Conservation (phyloP, 495 filamentous ascomycete species). For the Staphylotrichum longicolle region DNA sequence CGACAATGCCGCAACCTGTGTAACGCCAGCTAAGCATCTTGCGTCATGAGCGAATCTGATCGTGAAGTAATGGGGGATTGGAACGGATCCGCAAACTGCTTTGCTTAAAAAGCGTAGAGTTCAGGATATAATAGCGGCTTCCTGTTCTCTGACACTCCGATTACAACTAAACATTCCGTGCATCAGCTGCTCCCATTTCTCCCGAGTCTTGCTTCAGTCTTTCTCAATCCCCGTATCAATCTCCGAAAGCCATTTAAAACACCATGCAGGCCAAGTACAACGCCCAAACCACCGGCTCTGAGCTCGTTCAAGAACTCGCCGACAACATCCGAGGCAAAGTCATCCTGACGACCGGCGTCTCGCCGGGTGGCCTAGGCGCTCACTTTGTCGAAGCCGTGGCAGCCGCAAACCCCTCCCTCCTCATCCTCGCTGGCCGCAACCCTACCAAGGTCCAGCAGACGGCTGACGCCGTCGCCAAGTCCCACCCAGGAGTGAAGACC, state of each 20-base stretch:
- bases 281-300: slow-evolving; percentile 18
- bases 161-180: too few relatives aligned
- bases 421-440: slow-evolving; percentile 51
- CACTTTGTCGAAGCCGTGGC: slow-evolving; percentile 41
- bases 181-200: too few relatives aligned
- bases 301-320: slow-evolving; percentile 20
- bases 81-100: too few relatives aligned
- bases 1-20: too few relatives aligned
- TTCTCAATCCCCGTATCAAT: too few relatives aligned
- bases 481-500: slow-evolving; percentile 22
- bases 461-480: slow-evolving; percentile 25
- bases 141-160: too few relatives aligned
- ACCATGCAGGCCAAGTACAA: slow-evolving; percentile 26
- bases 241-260: background rate
- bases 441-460: slow-evolving; percentile 40
- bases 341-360: slow-evolving; percentile 47
- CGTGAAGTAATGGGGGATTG: too few relatives aligned
- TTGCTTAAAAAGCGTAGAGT: too few relatives aligned
- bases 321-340: slow-evolving; percentile 31
- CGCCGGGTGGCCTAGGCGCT: slow-evolving; percentile 45
- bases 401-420: slow-evolving; percentile 37
- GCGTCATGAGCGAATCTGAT: too few relatives aligned
- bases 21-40: too few relatives aligned
- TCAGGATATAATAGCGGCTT: too few relatives aligned
- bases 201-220: too few relatives aligned